Percentiles rank a stretch among this genome's conserved stretches.
Evolutionary conservation across 306 rosid species (phyloP).

Genomic region (Myrica gale): DNA sequence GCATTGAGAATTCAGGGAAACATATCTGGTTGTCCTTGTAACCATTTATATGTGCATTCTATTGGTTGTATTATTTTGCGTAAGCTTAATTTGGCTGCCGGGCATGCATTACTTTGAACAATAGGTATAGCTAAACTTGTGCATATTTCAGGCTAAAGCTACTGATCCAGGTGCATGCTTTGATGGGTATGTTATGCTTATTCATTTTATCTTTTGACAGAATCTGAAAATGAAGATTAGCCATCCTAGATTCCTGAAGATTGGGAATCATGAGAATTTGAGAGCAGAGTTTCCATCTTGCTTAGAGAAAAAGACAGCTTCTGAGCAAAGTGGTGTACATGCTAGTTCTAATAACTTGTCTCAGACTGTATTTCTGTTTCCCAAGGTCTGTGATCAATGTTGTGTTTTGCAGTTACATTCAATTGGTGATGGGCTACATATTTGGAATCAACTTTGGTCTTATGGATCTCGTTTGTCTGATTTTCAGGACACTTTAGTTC

Average conservation of each 20-base stretch:
- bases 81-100: conserved; percentile 3
- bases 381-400: conserved; percentile 62
- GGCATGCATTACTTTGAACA: conserved; percentile 10
- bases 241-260: conserved; percentile 72
- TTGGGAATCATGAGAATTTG: conserved; percentile 63
- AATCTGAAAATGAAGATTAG: conserved; percentile 92
- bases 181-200: conserved; percentile 27
- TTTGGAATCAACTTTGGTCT: conserved; percentile 25
- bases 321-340: conserved; percentile 32
- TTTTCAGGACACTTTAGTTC: conserved; percentile 66
- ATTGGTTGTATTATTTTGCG: conserved; percentile 21
- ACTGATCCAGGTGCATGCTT: conserved; percentile 26
- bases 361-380: conserved; percentile 65
- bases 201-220: conserved; percentile 46
- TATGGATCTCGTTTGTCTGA: conserved; percentile 20
- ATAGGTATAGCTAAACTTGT: conserved; percentile 16
- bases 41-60: not conserved
- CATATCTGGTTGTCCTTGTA: conserved; percentile 13
- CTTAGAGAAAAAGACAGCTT: conserved; percentile 51
- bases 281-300: conserved; percentile 67
- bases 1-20: conserved; percentile 5
- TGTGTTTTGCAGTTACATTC: conserved; percentile 20
- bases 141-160: conserved; percentile 16
- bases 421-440: conserved; percentile 21
- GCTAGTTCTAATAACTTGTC: conserved; percentile 40